A percentile compares a stretch with the other conserved stretches of the same genome.
phyloP scores from a whole-genome alignment of 192 early-diverging fungal species.

The Coemansia interrupta region DNA sequence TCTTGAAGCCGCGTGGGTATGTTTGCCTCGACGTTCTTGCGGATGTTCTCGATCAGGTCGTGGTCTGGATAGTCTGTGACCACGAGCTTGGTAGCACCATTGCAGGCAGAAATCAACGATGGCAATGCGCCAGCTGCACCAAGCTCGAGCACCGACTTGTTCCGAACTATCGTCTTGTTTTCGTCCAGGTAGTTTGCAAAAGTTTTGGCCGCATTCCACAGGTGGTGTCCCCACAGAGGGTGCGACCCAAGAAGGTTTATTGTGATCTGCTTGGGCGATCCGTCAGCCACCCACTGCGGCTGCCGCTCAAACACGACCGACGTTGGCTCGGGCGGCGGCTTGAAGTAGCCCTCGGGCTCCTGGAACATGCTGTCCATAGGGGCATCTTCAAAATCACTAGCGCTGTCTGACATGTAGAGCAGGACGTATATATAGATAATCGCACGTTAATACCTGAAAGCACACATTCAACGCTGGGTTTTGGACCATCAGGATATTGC shows the following conservation, averaged over 20 bases:
- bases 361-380: slow-evolving; percentile 28
- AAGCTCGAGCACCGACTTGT: slow-evolving; percentile 73
- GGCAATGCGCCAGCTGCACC: slow-evolving; percentile 83
- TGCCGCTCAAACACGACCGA: slow-evolving; percentile 57
- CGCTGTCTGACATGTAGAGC: slow-evolving; percentile 1
- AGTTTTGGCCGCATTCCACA: slow-evolving; percentile 88
- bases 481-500: too few species aligned
- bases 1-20: slow-evolving; percentile 52
- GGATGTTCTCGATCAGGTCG: slow-evolving; percentile 73
- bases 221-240: slow-evolving; percentile 80
- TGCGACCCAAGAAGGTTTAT: slow-evolving; percentile 68
- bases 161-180: slow-evolving; percentile 56
- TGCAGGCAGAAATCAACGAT: slow-evolving; percentile 65
- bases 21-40: slow-evolving; percentile 60
- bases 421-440: too few species aligned
- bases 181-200: slow-evolving; percentile 77
- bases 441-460: too few species aligned
- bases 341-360: slow-evolving; percentile 45
- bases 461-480: not conserved
- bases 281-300: slow-evolving; percentile 20
- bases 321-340: slow-evolving; percentile 56
- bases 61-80: slow-evolving; percentile 58
- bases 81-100: slow-evolving; percentile 66
- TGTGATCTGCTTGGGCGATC: slow-evolving; percentile 24
- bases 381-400: slow-evolving; percentile 22